phyloP scores from a whole-genome alignment of 148 eudicot species.

The Spergularia marina region DNA sequence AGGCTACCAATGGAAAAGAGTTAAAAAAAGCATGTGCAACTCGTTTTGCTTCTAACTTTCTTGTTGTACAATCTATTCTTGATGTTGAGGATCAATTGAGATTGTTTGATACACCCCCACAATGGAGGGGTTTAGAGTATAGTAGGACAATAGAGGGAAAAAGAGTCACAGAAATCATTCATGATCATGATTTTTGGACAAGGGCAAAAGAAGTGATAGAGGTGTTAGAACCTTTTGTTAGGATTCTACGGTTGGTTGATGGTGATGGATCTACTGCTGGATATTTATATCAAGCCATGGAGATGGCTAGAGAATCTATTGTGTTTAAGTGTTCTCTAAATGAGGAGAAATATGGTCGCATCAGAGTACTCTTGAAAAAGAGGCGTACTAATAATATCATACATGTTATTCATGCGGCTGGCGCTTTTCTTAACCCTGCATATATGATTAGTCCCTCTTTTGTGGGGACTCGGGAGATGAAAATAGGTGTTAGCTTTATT shows the following conservation, averaged over 20 bases:
- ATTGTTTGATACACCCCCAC: neutral
- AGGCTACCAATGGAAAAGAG: neutral
- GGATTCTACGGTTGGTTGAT: no score
- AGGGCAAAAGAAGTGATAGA: no score
- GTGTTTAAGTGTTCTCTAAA: neutral
- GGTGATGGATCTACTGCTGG: no score
- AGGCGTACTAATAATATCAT: neutral
- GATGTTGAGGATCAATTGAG: neutral
- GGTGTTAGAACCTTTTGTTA: no score
- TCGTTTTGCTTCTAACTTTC: constrained; percentile 9
- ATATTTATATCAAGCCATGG: no score
- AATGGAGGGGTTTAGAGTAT: neutral
- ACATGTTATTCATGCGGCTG: neutral
- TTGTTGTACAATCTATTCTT: neutral
- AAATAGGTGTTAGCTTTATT: neutral
- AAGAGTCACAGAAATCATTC: neutral
- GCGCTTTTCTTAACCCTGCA: neutral
- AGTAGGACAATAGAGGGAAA: neutral
- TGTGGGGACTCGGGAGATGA: no score
- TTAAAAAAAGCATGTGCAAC: neutral
- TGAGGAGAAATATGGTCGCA: neutral
- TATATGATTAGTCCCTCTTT: no score
- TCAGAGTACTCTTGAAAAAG: no score
- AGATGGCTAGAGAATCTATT: neutral
- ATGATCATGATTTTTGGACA: neutral